These are phyloP conservation scores for Citrus mangshanensis DNA, from an alignment of 345 rosid genomes.

Conservation along the genomic window DNA sequence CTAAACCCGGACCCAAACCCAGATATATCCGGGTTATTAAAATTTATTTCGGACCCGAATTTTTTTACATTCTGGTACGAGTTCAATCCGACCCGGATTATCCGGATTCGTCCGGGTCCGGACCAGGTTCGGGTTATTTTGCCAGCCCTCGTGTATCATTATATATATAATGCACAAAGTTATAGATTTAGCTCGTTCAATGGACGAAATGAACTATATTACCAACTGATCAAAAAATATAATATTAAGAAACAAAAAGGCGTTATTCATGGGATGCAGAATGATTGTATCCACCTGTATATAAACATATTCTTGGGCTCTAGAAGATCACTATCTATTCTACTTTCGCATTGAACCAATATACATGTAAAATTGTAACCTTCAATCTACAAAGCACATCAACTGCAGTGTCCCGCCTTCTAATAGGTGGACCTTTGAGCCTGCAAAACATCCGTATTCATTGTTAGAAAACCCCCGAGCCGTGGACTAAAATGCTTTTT, in stretches of 20 bases:
- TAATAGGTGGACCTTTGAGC: constrained; percentile 2
- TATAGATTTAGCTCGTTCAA: constrained; percentile 6
- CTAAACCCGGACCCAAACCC: too few species aligned
- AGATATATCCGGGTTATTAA: too few species aligned
- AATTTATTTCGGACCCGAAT: too few species aligned
- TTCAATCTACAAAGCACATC: constrained; percentile 12
- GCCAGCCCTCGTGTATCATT: too few species aligned
- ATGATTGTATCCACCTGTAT: constrained; percentile 23
- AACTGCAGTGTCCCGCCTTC: constrained; percentile 14
- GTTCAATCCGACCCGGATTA: too few species aligned
- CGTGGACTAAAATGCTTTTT: background rate
- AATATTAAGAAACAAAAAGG: background rate
- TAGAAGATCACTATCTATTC: constrained; percentile 27
- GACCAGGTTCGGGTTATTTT: too few species aligned
- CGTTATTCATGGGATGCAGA: constrained; percentile 14
- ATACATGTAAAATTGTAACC: constrained; percentile 23
- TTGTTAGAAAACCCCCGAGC: background rate
- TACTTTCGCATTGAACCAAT: constrained; percentile 27
- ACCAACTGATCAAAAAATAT: constrained; percentile 12
- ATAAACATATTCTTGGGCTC: constrained; percentile 11
- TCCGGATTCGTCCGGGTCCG: too few species aligned
- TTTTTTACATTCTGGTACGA: too few species aligned
- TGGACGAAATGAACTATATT: constrained; percentile 18
- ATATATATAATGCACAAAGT: background rate
- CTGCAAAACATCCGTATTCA: constrained; percentile 26